Base-by-base conservation (phyloP, 495 filamentous ascomycete genomes). In the Penicillium cataractarum region DNA sequence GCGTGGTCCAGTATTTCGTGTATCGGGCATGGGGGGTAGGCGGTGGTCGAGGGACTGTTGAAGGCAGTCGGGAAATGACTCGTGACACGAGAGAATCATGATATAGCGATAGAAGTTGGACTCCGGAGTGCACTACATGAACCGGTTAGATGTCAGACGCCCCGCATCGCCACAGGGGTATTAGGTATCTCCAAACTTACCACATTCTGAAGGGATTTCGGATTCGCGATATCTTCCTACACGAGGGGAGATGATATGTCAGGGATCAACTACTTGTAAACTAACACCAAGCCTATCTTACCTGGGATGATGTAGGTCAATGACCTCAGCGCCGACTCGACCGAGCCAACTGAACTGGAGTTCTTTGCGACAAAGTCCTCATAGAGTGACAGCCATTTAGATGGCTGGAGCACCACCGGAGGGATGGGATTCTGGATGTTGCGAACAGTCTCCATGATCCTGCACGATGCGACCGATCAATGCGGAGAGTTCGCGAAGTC, bases 241-340 rank as follows among this genome's bases (percentile, higher is more conserved):
- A 50, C 9, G 19, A 37, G 33, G 44, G 21, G 24, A 55, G 26
- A 2, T 31, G 0, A 22, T 13, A 39, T 24, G 58, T 22, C 15
- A 57, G 29, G 17, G 12, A 9, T 29, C 31, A 2, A 15, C 46
- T 24, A 26, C 26, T 15, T 50, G 5, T n/a, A 50, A 26, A 37
- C 13, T 4, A 4, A 39, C 31, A 4, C 24, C 31, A 58, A 37
- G 27, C 8, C 19, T 10, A 17, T 26, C 80, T 53, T 68, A 92
- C 90, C 92, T 51, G 95, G 95, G 27, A 99, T 93, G 67, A 99
- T 93, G 73, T 98, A 98, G 22, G 93, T 96, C 55, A 99, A 78
- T 5, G 91, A 94, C 22, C 96, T 87, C 70, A 99, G 79, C 17
- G 91, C 92, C 44, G 90, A 94, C 79, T 99, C 95, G 59, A 99